Evolutionary conservation across 208 protist species (phyloP).

Genomic region (Polymyxa betae): DNA sequence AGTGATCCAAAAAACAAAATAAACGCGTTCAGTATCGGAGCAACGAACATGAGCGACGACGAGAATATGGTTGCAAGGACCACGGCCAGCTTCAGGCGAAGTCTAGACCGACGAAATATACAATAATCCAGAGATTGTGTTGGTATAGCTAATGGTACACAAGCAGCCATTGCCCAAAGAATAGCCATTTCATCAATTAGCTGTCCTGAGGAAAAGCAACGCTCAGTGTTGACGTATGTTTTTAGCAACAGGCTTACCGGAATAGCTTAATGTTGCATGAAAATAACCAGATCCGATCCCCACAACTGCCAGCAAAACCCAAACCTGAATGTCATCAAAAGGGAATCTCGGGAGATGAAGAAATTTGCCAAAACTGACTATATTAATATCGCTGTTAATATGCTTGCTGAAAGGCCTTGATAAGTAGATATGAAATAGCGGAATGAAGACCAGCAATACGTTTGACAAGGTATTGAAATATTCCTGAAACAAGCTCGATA

Average conservation of each 20-base stretch:
- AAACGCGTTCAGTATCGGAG: conserved; percentile 23
- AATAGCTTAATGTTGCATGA: conserved; percentile 39
- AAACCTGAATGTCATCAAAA: background rate
- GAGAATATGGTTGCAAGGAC: background rate
- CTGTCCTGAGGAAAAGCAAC: background rate
- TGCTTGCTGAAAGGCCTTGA: conserved; percentile 16
- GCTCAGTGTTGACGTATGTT: background rate
- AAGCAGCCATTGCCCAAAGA: background rate
- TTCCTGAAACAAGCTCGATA: background rate
- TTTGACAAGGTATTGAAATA: conserved; percentile 22
- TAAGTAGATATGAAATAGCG: conserved; percentile 13
- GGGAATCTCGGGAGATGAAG: background rate
- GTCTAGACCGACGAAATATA: background rate
- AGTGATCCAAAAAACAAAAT: background rate
- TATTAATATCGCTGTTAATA: conserved; percentile 29
- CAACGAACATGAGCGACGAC: conserved; percentile 2
- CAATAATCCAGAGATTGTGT: background rate
- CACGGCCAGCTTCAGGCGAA: background rate
- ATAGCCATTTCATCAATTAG: conserved; percentile 33
- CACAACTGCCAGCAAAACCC: conserved; percentile 16
- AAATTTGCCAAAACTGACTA: background rate
- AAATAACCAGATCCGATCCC: conserved; percentile 30
- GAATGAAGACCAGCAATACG: background rate
- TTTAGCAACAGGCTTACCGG: background rate
- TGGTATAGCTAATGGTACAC: background rate